These are phyloP conservation scores for Leucoagaricus sp. DNA, from an alignment of 1,284 basidiomycete genomes.

Conservation along the genomic window DNA sequence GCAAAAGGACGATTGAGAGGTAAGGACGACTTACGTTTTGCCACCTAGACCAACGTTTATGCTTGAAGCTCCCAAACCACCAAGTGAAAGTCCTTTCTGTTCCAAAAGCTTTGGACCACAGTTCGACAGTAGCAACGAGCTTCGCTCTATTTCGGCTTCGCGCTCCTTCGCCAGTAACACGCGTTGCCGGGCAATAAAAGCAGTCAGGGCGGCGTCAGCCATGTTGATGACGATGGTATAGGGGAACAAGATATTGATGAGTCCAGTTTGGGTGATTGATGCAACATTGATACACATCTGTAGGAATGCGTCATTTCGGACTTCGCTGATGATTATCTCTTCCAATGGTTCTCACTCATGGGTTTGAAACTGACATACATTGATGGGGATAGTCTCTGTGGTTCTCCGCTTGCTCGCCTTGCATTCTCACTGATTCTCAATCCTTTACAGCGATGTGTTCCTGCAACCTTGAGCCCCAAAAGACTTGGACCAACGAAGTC, in stretches of 20 bases:
- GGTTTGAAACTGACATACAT: too few species aligned
- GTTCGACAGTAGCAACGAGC: constrained; percentile 79
- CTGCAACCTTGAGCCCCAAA: constrained; percentile 6
- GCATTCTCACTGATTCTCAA: background rate
- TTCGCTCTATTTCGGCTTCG: constrained; percentile 82
- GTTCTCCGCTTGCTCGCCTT: background rate
- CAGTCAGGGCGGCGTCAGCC: constrained; percentile 37
- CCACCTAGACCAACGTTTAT: constrained; percentile 86
- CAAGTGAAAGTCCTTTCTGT: constrained; percentile 82
- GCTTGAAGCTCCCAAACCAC: constrained; percentile 69
- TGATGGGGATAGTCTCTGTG: background rate
- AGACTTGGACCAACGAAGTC: constrained; percentile 21
- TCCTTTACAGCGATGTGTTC: constrained; percentile 13
- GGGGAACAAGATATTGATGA: too few species aligned
- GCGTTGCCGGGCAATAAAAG: constrained; percentile 76
- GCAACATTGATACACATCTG: too few species aligned
- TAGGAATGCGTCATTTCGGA: too few species aligned
- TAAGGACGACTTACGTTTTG: constrained; percentile 71
- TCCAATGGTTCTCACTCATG: background rate
- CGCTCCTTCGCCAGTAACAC: constrained; percentile 72
- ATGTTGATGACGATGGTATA: background rate
- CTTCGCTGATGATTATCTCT: too few species aligned
- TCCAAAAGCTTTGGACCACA: constrained; percentile 86
- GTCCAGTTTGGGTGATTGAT: too few species aligned
- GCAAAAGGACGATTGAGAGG: constrained; percentile 7